Base-by-base conservation (phyloP, 2,329 filamentous ascomycete species). In the Diaporthe destruens region DNA sequence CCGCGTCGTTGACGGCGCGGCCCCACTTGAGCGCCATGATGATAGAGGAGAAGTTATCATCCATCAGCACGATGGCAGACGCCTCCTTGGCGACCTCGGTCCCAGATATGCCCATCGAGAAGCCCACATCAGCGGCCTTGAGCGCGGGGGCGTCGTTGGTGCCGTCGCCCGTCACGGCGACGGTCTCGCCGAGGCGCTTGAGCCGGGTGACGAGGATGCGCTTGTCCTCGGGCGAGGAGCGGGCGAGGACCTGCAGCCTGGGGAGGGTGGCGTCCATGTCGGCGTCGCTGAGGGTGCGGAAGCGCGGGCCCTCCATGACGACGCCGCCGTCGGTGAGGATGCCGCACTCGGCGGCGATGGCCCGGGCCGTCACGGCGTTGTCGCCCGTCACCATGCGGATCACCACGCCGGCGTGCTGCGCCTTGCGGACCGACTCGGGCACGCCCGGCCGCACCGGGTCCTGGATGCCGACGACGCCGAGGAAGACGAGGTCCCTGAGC, bases 71-170 rank as follows among this genome's bases (percentile, higher is more conserved):
- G 75, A 92, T 92, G 7, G 89, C 89, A n/a, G 89, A 91, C 1
- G 90, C 90, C 77, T 92, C 90, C 81, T 91, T 92, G 29, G 90
- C 90, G 8, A 92, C 89, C 76, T 92, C 90, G 0, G 90, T 92
- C 25, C 90, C 90, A 14, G 89, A 87, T 71, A 92, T 87, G 6
- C 90, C 90, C 90, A 92, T 92, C 8, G 90, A 91, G 77, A 92
- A 92, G 6, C 90, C 90, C 0, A 92, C 89, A 76, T 92, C 90
- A 1, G 90, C 90, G 65, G 88, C 89, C 76, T 90, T 91, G 56
- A 92, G 81, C 11, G 90, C 90, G 7, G 90, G 88, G 0, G 89
- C 90, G 74, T 92, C 90, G 74, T 92, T 92, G 5, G 90, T 92
- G 3, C 90, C 90, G 73, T 92, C 91, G 11, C 91, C 91, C 1